Evolutionary conservation across 2,329 filamentous ascomycete genomes (phyloP), one percentile per base, ranked within the genome.

Genomic region (Colletotrichum sp.): DNA sequence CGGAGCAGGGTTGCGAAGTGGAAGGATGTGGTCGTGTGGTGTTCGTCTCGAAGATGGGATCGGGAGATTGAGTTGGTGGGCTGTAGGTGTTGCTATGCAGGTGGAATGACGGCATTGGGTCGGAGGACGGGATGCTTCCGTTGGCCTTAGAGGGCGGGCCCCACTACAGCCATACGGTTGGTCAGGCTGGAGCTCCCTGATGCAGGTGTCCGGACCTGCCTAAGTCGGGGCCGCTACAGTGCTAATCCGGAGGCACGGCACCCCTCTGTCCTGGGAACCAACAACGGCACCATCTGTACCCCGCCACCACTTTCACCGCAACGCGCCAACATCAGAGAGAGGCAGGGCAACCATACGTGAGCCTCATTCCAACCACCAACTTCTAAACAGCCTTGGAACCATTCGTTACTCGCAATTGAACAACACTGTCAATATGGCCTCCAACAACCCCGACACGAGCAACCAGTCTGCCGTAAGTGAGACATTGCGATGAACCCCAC

Each of bases 391-490:
- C 55, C 16, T 18, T 13, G 16, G 55, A 24, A 28, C 21, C 4
- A 2, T 3, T 18, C 55, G 2, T 28, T 24, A 10, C 55, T 24
- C 15, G 44, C 21, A 28, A 12, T 18, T 59, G 24, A 24, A 28
- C 13, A n/a, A 9, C 39, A 8, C 24, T 16, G 15, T 49, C 39
- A 79, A 70, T 28, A 88, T 88, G 86, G 81, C 85, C 13, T 83
- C 84, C 74, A 84, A 84, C 77, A 83, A 85, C 72, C 79, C 82
- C 77, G 82, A 86, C 55, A 80, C 85, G 28, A 83, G 79, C 75
- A 80, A 60, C 60, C 85, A 86, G 79, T 78, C 81, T 16, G 80
- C 83, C 70, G 87, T 87, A 79, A 79, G 85, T 81, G 4, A 49
- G 49, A 18, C 68, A 59, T 16, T 1, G 5, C 28, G 8, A 26